These are phyloP conservation scores for Rubia peregrina DNA, from an alignment of 305 asterid genomes.

Conservation along the genomic window DNA sequence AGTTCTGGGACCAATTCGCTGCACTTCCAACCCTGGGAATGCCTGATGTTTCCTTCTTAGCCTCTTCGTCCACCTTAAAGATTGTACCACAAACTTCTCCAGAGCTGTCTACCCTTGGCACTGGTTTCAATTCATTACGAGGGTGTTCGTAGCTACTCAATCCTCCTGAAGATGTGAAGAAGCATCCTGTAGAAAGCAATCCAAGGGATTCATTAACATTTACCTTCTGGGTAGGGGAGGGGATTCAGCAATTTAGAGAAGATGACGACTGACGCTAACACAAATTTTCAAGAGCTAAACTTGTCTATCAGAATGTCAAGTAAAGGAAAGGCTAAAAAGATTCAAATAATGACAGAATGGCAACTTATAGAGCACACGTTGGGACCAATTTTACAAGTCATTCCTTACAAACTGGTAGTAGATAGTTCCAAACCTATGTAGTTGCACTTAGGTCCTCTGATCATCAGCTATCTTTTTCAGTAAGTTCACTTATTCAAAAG, in stretches of 20 bases:
- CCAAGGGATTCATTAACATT: slow-evolving; percentile 8
- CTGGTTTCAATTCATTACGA: slow-evolving; percentile 63
- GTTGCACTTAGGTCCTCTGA: neutral
- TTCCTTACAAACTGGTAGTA: neutral
- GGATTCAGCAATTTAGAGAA: too few species aligned
- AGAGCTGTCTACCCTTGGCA: slow-evolving; percentile 79
- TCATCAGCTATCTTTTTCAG: neutral
- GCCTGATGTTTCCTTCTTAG: slow-evolving; percentile 50
- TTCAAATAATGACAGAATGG: too few species aligned
- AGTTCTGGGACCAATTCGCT: slow-evolving; percentile 79
- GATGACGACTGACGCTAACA: too few species aligned
- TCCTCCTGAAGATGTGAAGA: slow-evolving; percentile 92
- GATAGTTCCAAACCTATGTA: neutral
- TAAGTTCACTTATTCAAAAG: neutral
- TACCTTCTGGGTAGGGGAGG: too few species aligned
- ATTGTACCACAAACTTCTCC: slow-evolving; percentile 78
- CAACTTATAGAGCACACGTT: too few species aligned
- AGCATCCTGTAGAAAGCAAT: slow-evolving; percentile 52
- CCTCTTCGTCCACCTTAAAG: slow-evolving; percentile 67
- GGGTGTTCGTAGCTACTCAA: slow-evolving; percentile 81
- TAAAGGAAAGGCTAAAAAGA: too few species aligned
- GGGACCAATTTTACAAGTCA: too few species aligned
- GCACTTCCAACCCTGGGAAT: slow-evolving; percentile 90
- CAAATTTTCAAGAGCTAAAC: too few species aligned
- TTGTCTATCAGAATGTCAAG: too few species aligned